Conservation (phyloP, 2,329 filamentous ascomycete species). For the Aschersonia sp. region DNA sequence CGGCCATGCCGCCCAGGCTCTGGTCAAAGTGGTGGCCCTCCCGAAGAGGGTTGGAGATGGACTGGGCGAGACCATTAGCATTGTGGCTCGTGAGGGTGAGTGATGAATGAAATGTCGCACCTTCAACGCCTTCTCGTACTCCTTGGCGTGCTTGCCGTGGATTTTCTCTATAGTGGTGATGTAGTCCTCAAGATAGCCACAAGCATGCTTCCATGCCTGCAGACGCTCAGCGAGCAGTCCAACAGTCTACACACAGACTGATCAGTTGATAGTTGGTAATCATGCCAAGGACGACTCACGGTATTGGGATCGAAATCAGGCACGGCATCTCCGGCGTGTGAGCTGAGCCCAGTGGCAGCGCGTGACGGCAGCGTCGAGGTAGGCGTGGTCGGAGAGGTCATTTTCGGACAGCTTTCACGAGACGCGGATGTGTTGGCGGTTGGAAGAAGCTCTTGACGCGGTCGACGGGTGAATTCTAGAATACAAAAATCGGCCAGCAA, state of each 20-base stretch:
- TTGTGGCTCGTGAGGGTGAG: neutral
- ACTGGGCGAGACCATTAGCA: slow-evolving; percentile 29
- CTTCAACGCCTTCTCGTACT: slow-evolving; percentile 92
- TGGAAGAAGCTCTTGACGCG: too few relatives aligned
- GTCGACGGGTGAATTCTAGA: neutral
- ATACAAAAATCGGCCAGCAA: too few relatives aligned
- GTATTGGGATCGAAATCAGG: slow-evolving; percentile 43
- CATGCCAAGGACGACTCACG: slow-evolving; percentile 22
- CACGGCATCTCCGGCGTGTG: slow-evolving; percentile 40
- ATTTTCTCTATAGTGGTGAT: slow-evolving; percentile 73
- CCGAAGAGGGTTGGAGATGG: slow-evolving; percentile 70
- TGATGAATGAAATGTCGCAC: slow-evolving; percentile 14
- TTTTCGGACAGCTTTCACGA: slow-evolving; percentile 3
- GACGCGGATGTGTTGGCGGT: too few relatives aligned
- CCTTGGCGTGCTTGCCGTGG: slow-evolving; percentile 73
- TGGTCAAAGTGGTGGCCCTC: slow-evolving; percentile 93
- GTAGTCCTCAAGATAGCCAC: slow-evolving; percentile 84
- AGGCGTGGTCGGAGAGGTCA: slow-evolving; percentile 14
- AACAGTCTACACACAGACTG: slow-evolving; percentile 42
- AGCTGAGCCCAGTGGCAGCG: slow-evolving; percentile 29
- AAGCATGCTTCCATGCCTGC: slow-evolving; percentile 91
- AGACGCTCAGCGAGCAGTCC: slow-evolving; percentile 74
- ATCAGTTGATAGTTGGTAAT: too few relatives aligned
- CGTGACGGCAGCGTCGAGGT: slow-evolving; percentile 25
- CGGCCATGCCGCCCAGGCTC: slow-evolving; percentile 70